Percentiles rank a stretch among this genome's conserved stretches.
Evolutionary conservation across 345 rosid genomes (phyloP).

Genomic region (Hibiscus mutabilis): DNA sequence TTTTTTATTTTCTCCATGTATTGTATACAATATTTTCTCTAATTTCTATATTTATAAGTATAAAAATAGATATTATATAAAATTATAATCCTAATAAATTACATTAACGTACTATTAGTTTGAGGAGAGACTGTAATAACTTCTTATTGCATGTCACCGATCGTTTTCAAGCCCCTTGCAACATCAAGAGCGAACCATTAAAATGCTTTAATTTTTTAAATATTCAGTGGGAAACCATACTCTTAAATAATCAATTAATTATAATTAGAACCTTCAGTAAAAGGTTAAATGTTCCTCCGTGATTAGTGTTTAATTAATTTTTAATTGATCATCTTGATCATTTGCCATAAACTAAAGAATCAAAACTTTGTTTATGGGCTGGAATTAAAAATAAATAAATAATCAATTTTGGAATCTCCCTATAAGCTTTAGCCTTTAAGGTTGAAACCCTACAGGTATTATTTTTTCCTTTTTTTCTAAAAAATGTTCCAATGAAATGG

Average conservation of each 20-base stretch:
- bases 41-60: too few species aligned
- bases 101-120: too few species aligned
- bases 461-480: background rate
- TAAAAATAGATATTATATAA: too few species aligned
- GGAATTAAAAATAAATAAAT: background rate
- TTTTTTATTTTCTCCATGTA: too few species aligned
- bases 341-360: background rate
- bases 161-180: too few species aligned
- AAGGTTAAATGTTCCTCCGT: conserved; percentile 4
- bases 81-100: too few species aligned
- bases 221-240: background rate
- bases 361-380: background rate
- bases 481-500: conserved; percentile 12
- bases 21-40: too few species aligned
- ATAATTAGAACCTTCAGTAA: background rate
- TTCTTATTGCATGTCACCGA: too few species aligned
- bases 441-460: too few species aligned
- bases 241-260: background rate
- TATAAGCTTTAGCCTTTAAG: background rate
- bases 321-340: conserved; percentile 5
- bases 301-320: background rate
- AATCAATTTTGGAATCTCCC: too few species aligned
- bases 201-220: background rate
- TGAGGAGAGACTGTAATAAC: too few species aligned
- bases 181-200: background rate